These are phyloP conservation scores for Bolboschoenoplectus hybrid DNA, from an alignment of 202 grass and related monocot species.

Conservation along the genomic window DNA sequence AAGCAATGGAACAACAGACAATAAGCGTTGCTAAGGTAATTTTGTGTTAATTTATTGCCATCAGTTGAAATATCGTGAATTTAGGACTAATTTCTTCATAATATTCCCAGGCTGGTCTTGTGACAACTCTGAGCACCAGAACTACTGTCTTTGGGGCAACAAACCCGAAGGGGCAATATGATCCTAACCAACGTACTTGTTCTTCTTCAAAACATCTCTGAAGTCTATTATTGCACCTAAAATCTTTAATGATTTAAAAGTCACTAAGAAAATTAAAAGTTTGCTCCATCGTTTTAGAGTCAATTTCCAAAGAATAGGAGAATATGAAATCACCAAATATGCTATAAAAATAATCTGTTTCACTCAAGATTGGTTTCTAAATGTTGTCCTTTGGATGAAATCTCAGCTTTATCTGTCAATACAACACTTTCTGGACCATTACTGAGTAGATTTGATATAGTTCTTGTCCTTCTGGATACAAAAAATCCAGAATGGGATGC, in stretches of 20 bases:
- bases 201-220: slow-evolving; percentile 36
- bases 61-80: background rate
- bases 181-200: slow-evolving; percentile 73
- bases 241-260: background rate
- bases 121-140: slow-evolving; percentile 86
- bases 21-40: slow-evolving; percentile 93
- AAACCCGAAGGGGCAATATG: slow-evolving; percentile 95
- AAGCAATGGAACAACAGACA: slow-evolving; percentile 98
- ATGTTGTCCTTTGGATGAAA: slow-evolving; percentile 23
- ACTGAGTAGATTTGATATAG: slow-evolving; percentile 98
- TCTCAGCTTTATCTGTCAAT: slow-evolving; percentile 89
- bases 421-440: slow-evolving; percentile 93
- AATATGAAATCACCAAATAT: background rate
- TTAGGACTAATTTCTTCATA: background rate
- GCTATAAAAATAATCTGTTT: background rate
- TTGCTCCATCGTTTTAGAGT: background rate
- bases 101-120: slow-evolving; percentile 75
- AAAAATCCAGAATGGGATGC: slow-evolving; percentile 60
- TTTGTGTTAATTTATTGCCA: slow-evolving; percentile 24
- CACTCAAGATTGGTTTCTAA: slow-evolving; percentile 13
- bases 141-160: slow-evolving; percentile 87
- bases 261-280: background rate
- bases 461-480: slow-evolving; percentile 87
- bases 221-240: background rate
- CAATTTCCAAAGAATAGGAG: background rate